Percentiles rank a stretch among this genome's conserved stretches.
phyloP scores from a whole-genome alignment of 2,329 filamentous ascomycete species.

The Microsporum audouinii region DNA sequence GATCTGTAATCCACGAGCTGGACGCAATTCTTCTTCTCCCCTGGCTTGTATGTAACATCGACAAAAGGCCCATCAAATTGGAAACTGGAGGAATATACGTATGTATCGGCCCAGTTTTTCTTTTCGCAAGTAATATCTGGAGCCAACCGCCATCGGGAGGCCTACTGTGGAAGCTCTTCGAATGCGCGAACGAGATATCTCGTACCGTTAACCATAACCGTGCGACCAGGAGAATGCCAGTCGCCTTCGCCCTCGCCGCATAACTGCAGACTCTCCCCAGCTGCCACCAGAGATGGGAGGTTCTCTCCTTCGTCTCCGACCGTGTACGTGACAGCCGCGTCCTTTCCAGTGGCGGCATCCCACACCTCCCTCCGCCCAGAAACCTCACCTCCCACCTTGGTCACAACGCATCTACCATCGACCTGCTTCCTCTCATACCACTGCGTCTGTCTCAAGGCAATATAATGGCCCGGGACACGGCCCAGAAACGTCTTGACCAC shows the following conservation, averaged over 20 bases:
- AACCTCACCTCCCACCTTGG: conserved; percentile 18
- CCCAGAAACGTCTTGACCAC: conserved; percentile 23
- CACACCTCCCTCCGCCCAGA: conserved; percentile 24
- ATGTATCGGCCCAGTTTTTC: too few relatives aligned
- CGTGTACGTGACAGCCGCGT: conserved; percentile 16
- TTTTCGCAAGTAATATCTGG: too few relatives aligned
- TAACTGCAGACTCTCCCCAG: conserved; percentile 8
- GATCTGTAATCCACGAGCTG: too few relatives aligned
- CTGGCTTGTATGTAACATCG: background rate
- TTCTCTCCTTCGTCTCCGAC: conserved; percentile 11
- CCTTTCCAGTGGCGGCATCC: conserved; percentile 7
- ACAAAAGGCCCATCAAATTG: too few relatives aligned
- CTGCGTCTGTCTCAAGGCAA: conserved; percentile 22
- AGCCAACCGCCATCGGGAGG: too few relatives aligned
- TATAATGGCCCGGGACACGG: conserved; percentile 23
- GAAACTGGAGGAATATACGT: too few relatives aligned
- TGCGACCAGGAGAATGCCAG: conserved; percentile 15
- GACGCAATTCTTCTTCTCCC: background rate
- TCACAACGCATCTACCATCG: conserved; percentile 11
- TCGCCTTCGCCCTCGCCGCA: background rate
- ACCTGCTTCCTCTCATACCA: conserved; percentile 9
- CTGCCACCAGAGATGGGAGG: conserved; percentile 18
- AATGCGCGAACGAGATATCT: conserved; percentile 21
- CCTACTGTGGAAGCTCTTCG: conserved; percentile 11
- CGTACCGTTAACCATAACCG: conserved; percentile 14